These are phyloP conservation scores for Erythrophleum fordii DNA, from an alignment of 306 rosid species.

Conservation along the genomic window DNA sequence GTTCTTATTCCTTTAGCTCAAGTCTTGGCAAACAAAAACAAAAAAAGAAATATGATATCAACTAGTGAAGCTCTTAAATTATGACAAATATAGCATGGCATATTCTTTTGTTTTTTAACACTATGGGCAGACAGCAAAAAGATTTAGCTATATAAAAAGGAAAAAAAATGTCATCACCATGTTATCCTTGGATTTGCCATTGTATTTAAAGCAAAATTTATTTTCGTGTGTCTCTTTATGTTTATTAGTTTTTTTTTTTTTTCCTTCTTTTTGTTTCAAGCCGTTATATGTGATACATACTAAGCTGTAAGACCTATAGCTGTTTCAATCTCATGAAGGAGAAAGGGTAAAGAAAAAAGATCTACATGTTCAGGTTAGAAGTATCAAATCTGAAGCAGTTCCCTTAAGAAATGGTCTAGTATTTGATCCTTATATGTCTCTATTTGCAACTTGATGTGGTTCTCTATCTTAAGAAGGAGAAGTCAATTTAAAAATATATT, in stretches of 20 bases:
- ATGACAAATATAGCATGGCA: neutral
- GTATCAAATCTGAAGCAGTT: no score
- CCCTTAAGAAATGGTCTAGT: neutral
- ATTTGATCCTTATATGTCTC: neutral
- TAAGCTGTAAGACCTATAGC: no score
- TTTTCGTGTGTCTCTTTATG: no score
- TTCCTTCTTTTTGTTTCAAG: no score
- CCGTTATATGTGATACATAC: no score
- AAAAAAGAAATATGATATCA: neutral
- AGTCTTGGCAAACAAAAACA: neutral
- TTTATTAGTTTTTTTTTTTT: no score
- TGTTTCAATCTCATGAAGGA: no score
- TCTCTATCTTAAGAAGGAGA: neutral
- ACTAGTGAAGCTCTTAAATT: neutral
- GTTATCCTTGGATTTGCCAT: neutral
- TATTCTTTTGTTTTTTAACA: neutral
- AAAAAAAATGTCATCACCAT: neutral
- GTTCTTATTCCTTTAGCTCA: neutral
- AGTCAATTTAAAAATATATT: constrained; percentile 7
- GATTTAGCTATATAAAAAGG: neutral
- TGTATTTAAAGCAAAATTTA: no score
- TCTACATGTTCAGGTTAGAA: no score
- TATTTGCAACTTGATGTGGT: constrained; percentile 11
- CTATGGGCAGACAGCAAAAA: neutral
- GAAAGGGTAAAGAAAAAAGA: no score